These are phyloP conservation scores for Linnemannia exigua DNA, from an alignment of 192 early-diverging fungal genomes.

Conservation along the genomic window DNA sequence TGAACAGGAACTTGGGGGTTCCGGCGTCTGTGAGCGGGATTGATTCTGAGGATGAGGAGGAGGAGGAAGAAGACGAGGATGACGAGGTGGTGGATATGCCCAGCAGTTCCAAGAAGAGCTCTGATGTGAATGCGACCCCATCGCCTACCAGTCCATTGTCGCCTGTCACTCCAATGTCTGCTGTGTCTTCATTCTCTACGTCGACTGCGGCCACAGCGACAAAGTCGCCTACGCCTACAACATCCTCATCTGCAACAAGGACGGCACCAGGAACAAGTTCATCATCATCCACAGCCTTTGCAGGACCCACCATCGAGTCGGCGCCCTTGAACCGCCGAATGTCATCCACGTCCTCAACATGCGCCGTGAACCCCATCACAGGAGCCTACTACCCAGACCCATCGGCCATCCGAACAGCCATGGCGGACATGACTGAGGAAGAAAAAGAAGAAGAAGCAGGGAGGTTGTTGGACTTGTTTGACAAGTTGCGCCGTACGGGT, in stretches of 20 bases:
- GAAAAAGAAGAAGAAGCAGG: constrained; percentile 97
- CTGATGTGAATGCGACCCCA: background rate
- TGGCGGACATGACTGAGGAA: constrained; percentile 94
- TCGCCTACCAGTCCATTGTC: background rate
- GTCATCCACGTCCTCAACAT: background rate
- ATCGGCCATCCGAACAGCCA: constrained; percentile 55
- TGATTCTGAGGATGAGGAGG: constrained; percentile 20
- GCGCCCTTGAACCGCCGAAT: constrained; percentile 19
- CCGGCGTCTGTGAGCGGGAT: constrained; percentile 49
- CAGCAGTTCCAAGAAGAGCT: background rate
- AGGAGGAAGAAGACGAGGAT: too few species aligned
- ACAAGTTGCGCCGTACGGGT: constrained; percentile 92
- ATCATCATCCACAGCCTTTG: too few species aligned
- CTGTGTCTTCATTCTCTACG: background rate
- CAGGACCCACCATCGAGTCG: constrained; percentile 1
- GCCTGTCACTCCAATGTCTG: background rate
- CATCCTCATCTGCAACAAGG: background rate
- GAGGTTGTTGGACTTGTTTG: constrained; percentile 93
- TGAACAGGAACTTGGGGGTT: constrained; percentile 78
- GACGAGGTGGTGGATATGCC: constrained; percentile 5
- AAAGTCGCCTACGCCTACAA: background rate
- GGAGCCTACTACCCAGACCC: constrained; percentile 75
- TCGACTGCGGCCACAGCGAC: background rate
- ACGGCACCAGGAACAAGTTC: background rate
- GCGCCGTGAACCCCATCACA: constrained; percentile 88